These are phyloP conservation scores for Chara braunii DNA, from an alignment of 139 green algal species.

Conservation along the genomic window DNA sequence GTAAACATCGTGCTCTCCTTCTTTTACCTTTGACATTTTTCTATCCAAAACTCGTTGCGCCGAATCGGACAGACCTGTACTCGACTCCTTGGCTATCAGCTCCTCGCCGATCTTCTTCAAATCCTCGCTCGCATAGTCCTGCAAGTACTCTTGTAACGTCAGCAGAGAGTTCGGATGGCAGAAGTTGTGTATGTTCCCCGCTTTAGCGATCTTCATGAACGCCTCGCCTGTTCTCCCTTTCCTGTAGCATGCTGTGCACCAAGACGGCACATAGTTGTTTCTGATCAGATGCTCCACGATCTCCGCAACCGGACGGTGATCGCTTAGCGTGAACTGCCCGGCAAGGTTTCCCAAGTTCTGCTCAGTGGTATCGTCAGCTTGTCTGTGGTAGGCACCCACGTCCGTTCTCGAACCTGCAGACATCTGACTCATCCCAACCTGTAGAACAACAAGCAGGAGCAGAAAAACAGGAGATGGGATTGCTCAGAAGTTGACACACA, in stretches of 20 bases:
- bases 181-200: conserved; percentile 69
- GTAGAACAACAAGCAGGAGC: neutral
- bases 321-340: conserved; percentile 57
- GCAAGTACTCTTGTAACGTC: conserved; percentile 61
- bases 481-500: too few species aligned
- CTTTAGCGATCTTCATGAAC: conserved; percentile 71
- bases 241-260: conserved; percentile 68
- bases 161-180: conserved; percentile 66
- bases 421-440: conserved; percentile 58
- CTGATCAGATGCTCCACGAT: conserved; percentile 58
- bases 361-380: conserved; percentile 45
- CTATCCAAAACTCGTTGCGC: too few species aligned
- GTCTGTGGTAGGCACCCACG: conserved; percentile 57
- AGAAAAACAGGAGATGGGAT: too few species aligned
- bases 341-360: conserved; percentile 48
- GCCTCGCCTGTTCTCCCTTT: conserved; percentile 63
- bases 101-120: too few species aligned
- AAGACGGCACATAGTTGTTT: conserved; percentile 59
- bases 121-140: conserved; percentile 55
- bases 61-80: too few species aligned
- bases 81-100: too few species aligned
- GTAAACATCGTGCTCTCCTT: too few species aligned
- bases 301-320: conserved; percentile 45
- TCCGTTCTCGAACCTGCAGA: conserved; percentile 57
- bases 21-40: too few species aligned